Base-by-base conservation (phyloP, 2,329 filamentous ascomycete genomes). In the Penicillium sp. region DNA sequence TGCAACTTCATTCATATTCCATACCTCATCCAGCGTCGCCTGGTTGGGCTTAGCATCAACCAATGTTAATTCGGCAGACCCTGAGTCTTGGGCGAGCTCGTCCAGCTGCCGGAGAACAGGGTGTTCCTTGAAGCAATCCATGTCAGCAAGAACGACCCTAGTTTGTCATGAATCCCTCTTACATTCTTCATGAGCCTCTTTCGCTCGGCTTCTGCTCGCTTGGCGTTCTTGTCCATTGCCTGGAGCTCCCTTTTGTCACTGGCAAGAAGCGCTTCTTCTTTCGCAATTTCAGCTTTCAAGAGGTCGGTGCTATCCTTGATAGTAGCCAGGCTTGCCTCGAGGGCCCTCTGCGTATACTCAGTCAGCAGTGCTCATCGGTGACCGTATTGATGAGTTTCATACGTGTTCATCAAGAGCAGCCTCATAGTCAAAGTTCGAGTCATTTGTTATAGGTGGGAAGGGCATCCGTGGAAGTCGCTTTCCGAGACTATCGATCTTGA, bases 391-490 rank as follows among this genome's bases (percentile, higher is more conserved):
- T 35, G 9, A 6, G 26, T 37, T 50, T 61, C 74, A 47, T 65
- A 77, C 75, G 65, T 77, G 75, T 60, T 77, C 75, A 56, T 75
- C 68, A 9, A 79, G 67, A 5, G 73, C 75, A 49, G 73, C 67
- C 55, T 79, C 77, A 45, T 77, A 77, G 59, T 79, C 75, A 59
- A 79, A 79, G 49, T 69, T 71, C 0, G 70, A 70, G 43, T 77
- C 75, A 52, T 76, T 76, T 11, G 74, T 73, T 26, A 70, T 66
- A 5, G 75, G 75, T 1, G 77, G 77, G 57, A 79, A 79, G 6
- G 77, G 76, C 76, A 79, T 79, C 58, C 75, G 70, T 35, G 77
- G 76, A 3, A 79, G 67, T 43, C 77, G 70, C 61, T 71, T 74
- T 22, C 68, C 71, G 53, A 78, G 66, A 57, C 75, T 77, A 41